Percentiles rank a stretch among this genome's conserved stretches.
These are phyloP conservation scores for Chaetomiaceae sp. DNA, from an alignment of 2,329 filamentous ascomycete species.

Conservation along the genomic window DNA sequence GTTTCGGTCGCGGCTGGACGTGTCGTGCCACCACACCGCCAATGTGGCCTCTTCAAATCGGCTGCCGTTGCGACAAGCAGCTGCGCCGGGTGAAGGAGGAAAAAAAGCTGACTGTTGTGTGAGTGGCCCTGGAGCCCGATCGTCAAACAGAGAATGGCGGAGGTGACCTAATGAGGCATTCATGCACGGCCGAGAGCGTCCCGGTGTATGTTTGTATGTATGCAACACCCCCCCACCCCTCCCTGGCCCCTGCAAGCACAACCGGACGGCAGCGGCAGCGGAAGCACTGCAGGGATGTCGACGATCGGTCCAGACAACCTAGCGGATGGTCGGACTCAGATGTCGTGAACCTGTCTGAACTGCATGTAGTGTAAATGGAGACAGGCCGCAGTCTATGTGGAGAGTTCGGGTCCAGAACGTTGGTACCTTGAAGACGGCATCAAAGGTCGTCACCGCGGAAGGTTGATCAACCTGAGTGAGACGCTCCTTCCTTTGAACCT, in stretches of 20 bases:
- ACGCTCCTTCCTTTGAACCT: neutral
- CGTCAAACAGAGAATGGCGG: slow-evolving; percentile 21
- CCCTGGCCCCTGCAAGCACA: slow-evolving; percentile 19
- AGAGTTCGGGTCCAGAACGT: no score
- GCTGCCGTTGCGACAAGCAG: slow-evolving; percentile 12
- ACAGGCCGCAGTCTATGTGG: no score
- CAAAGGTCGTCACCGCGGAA: no score
- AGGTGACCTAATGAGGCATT: slow-evolving; percentile 21
- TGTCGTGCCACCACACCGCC: slow-evolving; percentile 28
- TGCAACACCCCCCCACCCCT: slow-evolving; percentile 6
- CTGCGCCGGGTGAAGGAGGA: slow-evolving; percentile 5
- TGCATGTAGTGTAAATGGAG: neutral
- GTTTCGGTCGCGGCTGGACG: slow-evolving; percentile 18
- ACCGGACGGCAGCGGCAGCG: slow-evolving; percentile 13
- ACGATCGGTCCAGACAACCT: neutral
- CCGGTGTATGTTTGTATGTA: neutral
- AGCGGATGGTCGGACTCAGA: no score
- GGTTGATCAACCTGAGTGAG: no score
- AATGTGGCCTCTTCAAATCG: slow-evolving; percentile 17
- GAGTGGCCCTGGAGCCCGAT: slow-evolving; percentile 20
- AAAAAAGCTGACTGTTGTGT: slow-evolving; percentile 11
- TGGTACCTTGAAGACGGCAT: no score
- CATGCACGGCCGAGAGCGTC: slow-evolving; percentile 25
- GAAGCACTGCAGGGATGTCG: slow-evolving; percentile 12
- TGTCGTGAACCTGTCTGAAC: no score